Conservation (phyloP, 176 grass and related monocot genomes). For the Triticum dicoccoides region DNA sequence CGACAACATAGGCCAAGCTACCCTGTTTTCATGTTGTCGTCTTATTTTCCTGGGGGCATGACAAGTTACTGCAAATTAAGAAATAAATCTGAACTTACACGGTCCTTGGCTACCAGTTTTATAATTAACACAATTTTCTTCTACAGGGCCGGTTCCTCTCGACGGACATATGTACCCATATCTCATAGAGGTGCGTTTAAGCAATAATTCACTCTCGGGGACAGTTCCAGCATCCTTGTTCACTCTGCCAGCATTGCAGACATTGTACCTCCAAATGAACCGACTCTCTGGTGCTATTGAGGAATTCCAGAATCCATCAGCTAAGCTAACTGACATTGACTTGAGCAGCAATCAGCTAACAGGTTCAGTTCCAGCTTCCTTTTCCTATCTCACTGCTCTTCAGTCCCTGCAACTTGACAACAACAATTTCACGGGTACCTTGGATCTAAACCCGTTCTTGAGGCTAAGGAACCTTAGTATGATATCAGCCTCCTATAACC, state of each 20-base stretch:
- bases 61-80: not conserved
- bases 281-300: not conserved
- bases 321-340: not conserved
- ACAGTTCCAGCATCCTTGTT: conserved; percentile 24
- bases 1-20: no score
- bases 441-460: conserved; percentile 20
- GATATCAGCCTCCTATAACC: conserved; percentile 10
- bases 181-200: conserved; percentile 10
- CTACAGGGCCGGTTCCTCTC: not conserved
- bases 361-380: not conserved
- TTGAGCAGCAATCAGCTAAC: not conserved
- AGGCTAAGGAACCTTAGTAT: conserved; percentile 19
- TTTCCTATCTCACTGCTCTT: not conserved
- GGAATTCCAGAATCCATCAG: not conserved
- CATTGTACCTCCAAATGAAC: conserved; percentile 29
- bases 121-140: not conserved
- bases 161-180: not conserved
- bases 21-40: not conserved
- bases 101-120: not conserved
- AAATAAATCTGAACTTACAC: not conserved
- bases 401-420: not conserved
- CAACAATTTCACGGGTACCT: conserved; percentile 29
- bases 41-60: not conserved
- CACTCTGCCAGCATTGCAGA: conserved; percentile 8
- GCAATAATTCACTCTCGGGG: conserved; percentile 27